phyloP scores from a whole-genome alignment of 1,284 basidiomycete species.

The Trichosporon asahii region DNA sequence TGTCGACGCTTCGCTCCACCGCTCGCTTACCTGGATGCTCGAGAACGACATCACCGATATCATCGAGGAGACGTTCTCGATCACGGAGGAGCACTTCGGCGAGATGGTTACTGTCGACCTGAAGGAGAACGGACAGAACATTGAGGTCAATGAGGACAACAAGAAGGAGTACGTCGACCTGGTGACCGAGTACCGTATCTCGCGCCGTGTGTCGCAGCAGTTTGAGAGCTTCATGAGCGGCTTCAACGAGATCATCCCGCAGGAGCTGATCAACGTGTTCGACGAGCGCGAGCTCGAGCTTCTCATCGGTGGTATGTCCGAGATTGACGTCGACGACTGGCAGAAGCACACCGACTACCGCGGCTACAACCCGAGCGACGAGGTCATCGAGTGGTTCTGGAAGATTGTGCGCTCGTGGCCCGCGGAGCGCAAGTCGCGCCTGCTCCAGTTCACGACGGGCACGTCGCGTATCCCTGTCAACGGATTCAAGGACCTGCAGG shows the following conservation, averaged over 20 bases:
- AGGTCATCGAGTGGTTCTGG: constrained; percentile 99
- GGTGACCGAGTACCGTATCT: constrained; percentile 92
- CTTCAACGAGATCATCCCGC: constrained; percentile 89
- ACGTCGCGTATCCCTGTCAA: constrained; percentile 97
- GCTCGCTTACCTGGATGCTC: constrained; percentile 97
- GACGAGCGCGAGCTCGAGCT: constrained; percentile 96
- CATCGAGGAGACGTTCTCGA: constrained; percentile 90
- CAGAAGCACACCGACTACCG: constrained; percentile 62
- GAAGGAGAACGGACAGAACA: constrained; percentile 76
- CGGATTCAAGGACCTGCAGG: constrained; percentile 98
- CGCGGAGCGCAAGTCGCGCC: constrained; percentile 86
- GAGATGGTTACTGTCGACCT: constrained; percentile 92
- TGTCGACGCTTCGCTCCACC: constrained; percentile 83
- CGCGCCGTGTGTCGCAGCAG: constrained; percentile 87
- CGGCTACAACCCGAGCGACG: constrained; percentile 61
- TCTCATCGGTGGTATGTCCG: constrained; percentile 96
- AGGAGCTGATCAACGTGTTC: constrained; percentile 93
- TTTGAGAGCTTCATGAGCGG: constrained; percentile 95
- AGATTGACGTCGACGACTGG: constrained; percentile 78
- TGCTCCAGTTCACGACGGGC: constrained; percentile 95
- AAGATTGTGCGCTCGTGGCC: constrained; percentile 96
- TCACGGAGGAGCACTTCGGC: constrained; percentile 94
- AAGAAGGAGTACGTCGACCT: constrained; percentile 98
- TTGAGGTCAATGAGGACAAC: constrained; percentile 92
- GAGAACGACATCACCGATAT: constrained; percentile 94